These are phyloP conservation scores for Lachnellula subtilissima DNA, from an alignment of 2,329 filamentous ascomycete genomes.

Conservation along the genomic window DNA sequence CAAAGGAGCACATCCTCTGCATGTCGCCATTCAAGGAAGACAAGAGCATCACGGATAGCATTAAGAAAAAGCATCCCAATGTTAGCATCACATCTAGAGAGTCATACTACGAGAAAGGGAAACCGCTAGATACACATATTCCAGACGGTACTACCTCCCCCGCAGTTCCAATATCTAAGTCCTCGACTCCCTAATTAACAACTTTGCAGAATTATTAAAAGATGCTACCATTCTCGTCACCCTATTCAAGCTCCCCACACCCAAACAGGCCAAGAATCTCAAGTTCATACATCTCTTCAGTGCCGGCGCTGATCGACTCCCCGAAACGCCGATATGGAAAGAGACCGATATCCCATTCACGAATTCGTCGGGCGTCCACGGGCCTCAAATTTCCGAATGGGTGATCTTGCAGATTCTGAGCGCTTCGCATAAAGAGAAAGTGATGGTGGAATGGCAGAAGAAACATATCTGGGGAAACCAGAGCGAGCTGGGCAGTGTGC, in stretches of 20 bases:
- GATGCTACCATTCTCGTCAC: conserved; percentile 33
- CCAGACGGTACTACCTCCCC: conserved; percentile 15
- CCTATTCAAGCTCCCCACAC: conserved; percentile 24
- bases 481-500: conserved; percentile 33
- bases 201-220: conserved; percentile 19
- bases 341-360: conserved; percentile 33
- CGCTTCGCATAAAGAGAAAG: conserved; percentile 49
- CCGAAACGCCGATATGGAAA: conserved; percentile 28
- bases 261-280: conserved; percentile 27
- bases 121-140: conserved; percentile 7
- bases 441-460: conserved; percentile 54
- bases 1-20: conserved; percentile 38
- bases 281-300: conserved; percentile 33
- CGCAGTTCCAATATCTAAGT: neutral
- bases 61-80: conserved; percentile 40
- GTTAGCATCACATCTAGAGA: conserved; percentile 40
- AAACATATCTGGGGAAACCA: conserved; percentile 46
- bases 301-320: conserved; percentile 32
- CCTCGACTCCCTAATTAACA: neutral
- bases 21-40: conserved; percentile 40
- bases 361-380: conserved; percentile 34
- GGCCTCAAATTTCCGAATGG: conserved; percentile 63
- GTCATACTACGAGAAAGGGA: conserved; percentile 22
- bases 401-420: conserved; percentile 57
- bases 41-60: conserved; percentile 33